Conservation (phyloP, 257 asterid genomes). For the Solanum virginianum region DNA sequence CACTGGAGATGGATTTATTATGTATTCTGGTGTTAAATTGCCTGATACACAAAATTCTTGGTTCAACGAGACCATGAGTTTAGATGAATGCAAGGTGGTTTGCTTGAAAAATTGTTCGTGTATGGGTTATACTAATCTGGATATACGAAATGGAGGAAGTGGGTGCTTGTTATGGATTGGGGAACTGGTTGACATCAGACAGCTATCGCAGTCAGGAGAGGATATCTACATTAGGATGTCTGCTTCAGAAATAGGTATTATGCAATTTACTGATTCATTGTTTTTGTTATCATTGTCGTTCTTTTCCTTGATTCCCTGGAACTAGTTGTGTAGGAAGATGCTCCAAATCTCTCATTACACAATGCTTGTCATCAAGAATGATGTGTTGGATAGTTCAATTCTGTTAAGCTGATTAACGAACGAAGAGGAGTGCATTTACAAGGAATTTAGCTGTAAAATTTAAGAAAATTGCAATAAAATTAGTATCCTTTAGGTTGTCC, state of each 20-base stretch:
- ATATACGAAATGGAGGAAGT: slow-evolving; percentile 2
- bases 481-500: neutral
- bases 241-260: slow-evolving; percentile 15
- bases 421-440: neutral
- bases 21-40: slow-evolving; percentile 12
- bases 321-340: too few relatives aligned
- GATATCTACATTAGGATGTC: slow-evolving; percentile 21
- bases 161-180: slow-evolving; percentile 23
- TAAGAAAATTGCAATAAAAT: neutral
- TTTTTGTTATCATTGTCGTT: neutral
- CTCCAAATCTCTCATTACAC: neutral
- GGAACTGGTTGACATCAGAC: slow-evolving; percentile 15
- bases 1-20: slow-evolving; percentile 7
- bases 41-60: slow-evolving; percentile 5
- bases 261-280: neutral
- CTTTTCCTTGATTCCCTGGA: neutral
- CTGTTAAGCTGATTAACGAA: neutral
- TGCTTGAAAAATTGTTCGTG: slow-evolving; percentile 18
- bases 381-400: neutral
- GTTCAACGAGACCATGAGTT: slow-evolving; percentile 2
- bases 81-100: slow-evolving; percentile 8
- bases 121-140: slow-evolving; percentile 12
- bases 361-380: neutral
- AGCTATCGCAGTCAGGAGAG: slow-evolving; percentile 6
- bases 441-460: too few relatives aligned